Evolutionary conservation across 331 rosid genomes (phyloP).

Genomic region (Acacia concinna): DNA sequence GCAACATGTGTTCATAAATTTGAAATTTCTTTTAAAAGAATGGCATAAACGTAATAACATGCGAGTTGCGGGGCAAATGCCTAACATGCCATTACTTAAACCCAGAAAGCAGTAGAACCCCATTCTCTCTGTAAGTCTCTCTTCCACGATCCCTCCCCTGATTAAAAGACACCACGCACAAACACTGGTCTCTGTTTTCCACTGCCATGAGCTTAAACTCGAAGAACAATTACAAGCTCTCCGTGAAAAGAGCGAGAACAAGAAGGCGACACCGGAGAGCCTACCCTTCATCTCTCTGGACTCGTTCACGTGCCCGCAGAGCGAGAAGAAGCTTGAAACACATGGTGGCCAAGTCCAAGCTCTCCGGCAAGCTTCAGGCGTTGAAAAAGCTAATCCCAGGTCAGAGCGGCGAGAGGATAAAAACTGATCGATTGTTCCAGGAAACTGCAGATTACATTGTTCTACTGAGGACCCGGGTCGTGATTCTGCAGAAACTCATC

Average conservation of each 20-base stretch:
- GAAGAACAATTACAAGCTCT: slow-evolving; percentile 43
- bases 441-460: slow-evolving; percentile 93
- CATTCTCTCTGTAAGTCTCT: not conserved
- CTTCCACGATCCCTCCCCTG: not conserved
- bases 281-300: not conserved
- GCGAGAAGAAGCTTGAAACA: slow-evolving; percentile 40
- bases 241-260: slow-evolving; percentile 41
- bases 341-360: slow-evolving; percentile 16
- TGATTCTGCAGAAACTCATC: slow-evolving; percentile 68
- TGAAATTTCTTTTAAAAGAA: not conserved
- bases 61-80: slow-evolving; percentile 38
- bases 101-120: slow-evolving; percentile 28
- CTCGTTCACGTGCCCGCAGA: slow-evolving; percentile 23
- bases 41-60: slow-evolving; percentile 61
- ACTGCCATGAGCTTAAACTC: slow-evolving; percentile 58
- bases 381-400: slow-evolving; percentile 46
- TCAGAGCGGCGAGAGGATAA: slow-evolving; percentile 33
- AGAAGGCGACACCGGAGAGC: slow-evolving; percentile 25
- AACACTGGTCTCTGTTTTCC: not conserved
- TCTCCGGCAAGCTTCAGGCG: slow-evolving; percentile 36
- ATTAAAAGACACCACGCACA: not conserved
- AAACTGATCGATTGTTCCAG: slow-evolving; percentile 65
- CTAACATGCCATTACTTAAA: slow-evolving; percentile 56
- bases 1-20: not conserved
- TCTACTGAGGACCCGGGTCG: slow-evolving; percentile 59